Percentiles rank a stretch among this genome's conserved stretches.
These are phyloP conservation scores for Pisolithus sp. DNA, from an alignment of 768 basidiomycete genomes.

Conservation along the genomic window DNA sequence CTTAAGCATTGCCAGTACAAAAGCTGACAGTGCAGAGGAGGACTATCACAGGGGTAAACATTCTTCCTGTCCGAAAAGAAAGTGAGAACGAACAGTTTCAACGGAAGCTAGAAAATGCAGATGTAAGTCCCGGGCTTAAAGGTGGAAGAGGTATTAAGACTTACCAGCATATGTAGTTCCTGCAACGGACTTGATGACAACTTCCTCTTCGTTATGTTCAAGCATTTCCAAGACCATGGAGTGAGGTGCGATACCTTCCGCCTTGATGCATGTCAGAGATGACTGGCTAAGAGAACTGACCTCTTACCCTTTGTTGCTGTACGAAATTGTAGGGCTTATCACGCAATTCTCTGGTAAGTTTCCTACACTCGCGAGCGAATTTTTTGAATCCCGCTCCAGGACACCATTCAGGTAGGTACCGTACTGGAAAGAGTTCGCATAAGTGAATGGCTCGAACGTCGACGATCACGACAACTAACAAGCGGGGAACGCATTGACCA, in stretches of 20 bases:
- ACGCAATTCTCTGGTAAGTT: constrained; percentile 14
- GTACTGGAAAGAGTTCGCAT: constrained; percentile 9
- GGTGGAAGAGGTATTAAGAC: neutral
- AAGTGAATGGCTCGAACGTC: neutral
- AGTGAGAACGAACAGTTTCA: constrained; percentile 13
- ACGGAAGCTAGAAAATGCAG: constrained; percentile 10
- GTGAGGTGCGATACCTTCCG: constrained; percentile 11
- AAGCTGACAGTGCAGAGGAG: constrained; percentile 5
- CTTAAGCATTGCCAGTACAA: constrained; percentile 7
- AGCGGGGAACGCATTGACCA: constrained; percentile 27
- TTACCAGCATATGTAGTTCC: constrained; percentile 27
- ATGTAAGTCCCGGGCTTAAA: neutral
- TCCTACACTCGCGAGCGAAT: constrained; percentile 12
- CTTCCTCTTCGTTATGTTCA: constrained; percentile 21
- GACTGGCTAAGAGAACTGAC: neutral
- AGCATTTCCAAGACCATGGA: constrained; percentile 19
- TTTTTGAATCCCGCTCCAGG: constrained; percentile 25
- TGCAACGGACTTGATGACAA: constrained; percentile 23
- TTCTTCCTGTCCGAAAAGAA: neutral
- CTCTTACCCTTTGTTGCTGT: constrained; percentile 9
- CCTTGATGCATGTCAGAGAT: neutral
- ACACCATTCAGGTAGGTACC: constrained; percentile 24
- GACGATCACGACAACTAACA: constrained; percentile 11
- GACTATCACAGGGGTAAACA: neutral
- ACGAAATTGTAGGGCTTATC: constrained; percentile 16